phyloP scores from a whole-genome alignment of 306 rosid species.

The Vicia sativa region DNA sequence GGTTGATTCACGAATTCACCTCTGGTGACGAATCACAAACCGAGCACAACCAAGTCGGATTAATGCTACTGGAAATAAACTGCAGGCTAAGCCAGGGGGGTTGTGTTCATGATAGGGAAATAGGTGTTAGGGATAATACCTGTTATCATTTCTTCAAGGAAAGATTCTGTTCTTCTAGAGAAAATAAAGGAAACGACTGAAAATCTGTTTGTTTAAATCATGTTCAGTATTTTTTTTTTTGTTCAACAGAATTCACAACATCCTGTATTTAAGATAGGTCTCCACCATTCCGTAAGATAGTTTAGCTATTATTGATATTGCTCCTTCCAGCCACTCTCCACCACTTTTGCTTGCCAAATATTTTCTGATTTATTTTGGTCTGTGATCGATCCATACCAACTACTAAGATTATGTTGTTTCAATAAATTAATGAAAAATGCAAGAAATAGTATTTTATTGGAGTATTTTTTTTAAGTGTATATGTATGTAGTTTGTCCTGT shows the following conservation, averaged over 20 bases:
- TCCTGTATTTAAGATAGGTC: slow-evolving; percentile 9
- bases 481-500: too few species aligned
- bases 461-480: too few species aligned
- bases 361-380: too few species aligned
- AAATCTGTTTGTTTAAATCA: background rate
- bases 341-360: too few species aligned
- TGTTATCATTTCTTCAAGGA: slow-evolving; percentile 69
- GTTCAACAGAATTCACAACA: slow-evolving; percentile 13
- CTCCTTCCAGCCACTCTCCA: too few species aligned
- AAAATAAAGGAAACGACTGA: slow-evolving; percentile 5
- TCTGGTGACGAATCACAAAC: slow-evolving; percentile 65
- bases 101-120: slow-evolving; percentile 78
- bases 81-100: slow-evolving; percentile 60
- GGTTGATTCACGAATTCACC: slow-evolving; percentile 71
- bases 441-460: too few species aligned
- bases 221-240: background rate
- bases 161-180: slow-evolving; percentile 72
- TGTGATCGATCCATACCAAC: too few species aligned
- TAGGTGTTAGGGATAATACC: slow-evolving; percentile 62
- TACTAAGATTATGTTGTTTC: too few species aligned
- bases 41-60: slow-evolving; percentile 43
- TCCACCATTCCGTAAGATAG: too few species aligned
- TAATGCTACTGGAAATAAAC: slow-evolving; percentile 67
- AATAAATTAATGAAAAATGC: too few species aligned
- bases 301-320: too few species aligned